phyloP scores from a whole-genome alignment of 768 basidiomycete genomes.

The Gyrodon lividus region DNA sequence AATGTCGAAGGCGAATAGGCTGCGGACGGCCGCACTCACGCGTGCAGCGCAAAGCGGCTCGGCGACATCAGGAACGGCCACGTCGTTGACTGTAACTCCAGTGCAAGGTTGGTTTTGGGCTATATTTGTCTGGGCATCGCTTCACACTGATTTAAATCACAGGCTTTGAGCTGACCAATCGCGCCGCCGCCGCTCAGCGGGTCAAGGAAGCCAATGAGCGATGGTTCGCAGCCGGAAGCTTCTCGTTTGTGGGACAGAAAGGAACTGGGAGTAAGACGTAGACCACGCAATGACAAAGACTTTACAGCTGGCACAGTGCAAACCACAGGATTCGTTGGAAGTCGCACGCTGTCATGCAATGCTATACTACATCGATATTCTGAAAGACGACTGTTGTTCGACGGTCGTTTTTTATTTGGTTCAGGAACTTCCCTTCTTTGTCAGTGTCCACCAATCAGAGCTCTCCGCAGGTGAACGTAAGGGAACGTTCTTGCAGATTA shows the following conservation, averaged over 20 bases:
- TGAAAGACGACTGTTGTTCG: no score
- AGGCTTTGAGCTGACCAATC: slow-evolving; percentile 96
- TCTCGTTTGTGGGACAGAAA: slow-evolving; percentile 72
- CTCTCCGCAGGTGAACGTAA: no score
- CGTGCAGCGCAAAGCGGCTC: slow-evolving; percentile 62
- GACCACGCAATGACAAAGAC: not conserved
- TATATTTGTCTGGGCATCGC: not conserved
- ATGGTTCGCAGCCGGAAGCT: slow-evolving; percentile 90
- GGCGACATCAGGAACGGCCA: slow-evolving; percentile 77
- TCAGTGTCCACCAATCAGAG: no score
- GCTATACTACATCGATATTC: no score
- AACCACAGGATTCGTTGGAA: no score
- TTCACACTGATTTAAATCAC: slow-evolving; percentile 16
- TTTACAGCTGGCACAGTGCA: not conserved
- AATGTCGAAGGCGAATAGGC: slow-evolving; percentile 90
- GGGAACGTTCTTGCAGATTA: no score
- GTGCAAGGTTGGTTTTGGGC: slow-evolving; percentile 68
- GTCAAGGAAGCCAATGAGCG: slow-evolving; percentile 96
- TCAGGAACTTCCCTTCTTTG: no score
- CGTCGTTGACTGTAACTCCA: slow-evolving; percentile 91
- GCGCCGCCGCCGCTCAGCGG: slow-evolving; percentile 76
- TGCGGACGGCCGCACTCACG: slow-evolving; percentile 82
- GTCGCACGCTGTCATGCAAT: no score
- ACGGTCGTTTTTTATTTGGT: no score
- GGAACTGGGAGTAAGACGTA: slow-evolving; percentile 31